phyloP scores from a whole-genome alignment of 768 basidiomycete genomes.

The Rhodocollybia butyracea region DNA sequence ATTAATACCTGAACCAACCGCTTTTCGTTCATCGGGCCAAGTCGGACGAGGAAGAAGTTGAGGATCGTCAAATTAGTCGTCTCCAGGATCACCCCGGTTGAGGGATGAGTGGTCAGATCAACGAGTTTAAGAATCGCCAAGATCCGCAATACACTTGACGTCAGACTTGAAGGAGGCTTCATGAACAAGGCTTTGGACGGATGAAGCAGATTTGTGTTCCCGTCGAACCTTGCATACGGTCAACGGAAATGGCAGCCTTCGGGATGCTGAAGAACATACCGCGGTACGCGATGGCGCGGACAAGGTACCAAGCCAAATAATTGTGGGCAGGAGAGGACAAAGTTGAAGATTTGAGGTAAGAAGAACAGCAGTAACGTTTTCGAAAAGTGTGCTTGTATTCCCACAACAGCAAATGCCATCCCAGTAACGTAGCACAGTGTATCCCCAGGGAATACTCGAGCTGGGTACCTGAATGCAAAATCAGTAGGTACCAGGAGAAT shows the following conservation, averaged over 20 bases:
- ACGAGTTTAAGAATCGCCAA: constrained; percentile 66
- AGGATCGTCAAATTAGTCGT: constrained; percentile 90
- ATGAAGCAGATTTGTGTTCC: constrained; percentile 69
- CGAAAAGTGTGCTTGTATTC: constrained; percentile 95
- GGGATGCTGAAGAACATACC: constrained; percentile 40
- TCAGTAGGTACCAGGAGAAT: background rate
- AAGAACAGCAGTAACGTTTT: constrained; percentile 97
- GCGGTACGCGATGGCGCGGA: constrained; percentile 90
- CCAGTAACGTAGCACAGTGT: constrained; percentile 97
- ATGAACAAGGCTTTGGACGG: constrained; percentile 69
- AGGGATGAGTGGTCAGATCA: constrained; percentile 52
- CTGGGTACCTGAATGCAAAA: constrained; percentile 76
- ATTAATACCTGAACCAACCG: constrained; percentile 72
- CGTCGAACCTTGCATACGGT: constrained; percentile 57
- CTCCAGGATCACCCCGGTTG: constrained; percentile 57
- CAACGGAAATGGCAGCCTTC: background rate
- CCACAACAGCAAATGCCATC: constrained; percentile 98
- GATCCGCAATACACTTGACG: constrained; percentile 52
- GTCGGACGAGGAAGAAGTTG: constrained; percentile 75
- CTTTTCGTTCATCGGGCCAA: constrained; percentile 87
- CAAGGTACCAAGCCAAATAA: constrained; percentile 92
- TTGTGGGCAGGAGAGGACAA: constrained; percentile 90
- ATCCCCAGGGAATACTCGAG: constrained; percentile 92
- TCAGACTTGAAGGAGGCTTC: constrained; percentile 50
- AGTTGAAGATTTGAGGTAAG: constrained; percentile 98